phyloP scores from a whole-genome alignment of 495 filamentous ascomycete species.

The Rostrohypoxylon terebratum region DNA sequence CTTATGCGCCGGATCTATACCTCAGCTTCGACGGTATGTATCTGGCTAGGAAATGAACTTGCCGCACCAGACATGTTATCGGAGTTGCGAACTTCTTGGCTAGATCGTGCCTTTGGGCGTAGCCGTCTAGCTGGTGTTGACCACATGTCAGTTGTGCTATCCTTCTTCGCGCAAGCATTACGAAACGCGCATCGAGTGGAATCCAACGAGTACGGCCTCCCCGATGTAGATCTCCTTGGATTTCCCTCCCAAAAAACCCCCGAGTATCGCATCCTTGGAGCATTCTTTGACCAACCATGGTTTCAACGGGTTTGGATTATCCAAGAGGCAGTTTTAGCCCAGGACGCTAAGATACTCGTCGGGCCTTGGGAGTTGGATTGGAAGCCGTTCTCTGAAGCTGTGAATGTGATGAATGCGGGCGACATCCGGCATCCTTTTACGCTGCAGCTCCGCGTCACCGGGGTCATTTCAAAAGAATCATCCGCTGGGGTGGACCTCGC shows the following conservation, averaged over 20 bases:
- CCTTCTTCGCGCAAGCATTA: constrained; percentile 14
- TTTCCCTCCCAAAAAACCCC: constrained; percentile 1
- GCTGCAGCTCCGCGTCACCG: not conserved
- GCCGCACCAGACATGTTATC: not conserved
- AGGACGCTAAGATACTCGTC: constrained; percentile 1
- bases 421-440: not conserved
- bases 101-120: constrained; percentile 4
- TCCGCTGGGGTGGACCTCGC: not conserved
- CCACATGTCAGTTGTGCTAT: constrained; percentile 2
- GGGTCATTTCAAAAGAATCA: not conserved
- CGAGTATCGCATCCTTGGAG: not conserved
- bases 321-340: constrained; percentile 13
- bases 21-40: constrained; percentile 1
- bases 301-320: constrained; percentile 17
- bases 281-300: constrained; percentile 9
- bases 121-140: not conserved
- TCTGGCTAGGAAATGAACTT: constrained; percentile 3
- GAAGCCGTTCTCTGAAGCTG: constrained; percentile 13
- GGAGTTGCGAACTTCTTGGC: not conserved
- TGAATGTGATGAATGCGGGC: not conserved
- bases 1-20: constrained; percentile 8
- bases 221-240: not conserved
- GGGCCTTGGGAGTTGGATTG: constrained; percentile 16
- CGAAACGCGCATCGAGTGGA: constrained; percentile 6
- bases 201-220: not conserved